These are phyloP conservation scores for Globisporangium paroecandrum DNA, from an alignment of 352 stramenopile species.

Conservation along the genomic window DNA sequence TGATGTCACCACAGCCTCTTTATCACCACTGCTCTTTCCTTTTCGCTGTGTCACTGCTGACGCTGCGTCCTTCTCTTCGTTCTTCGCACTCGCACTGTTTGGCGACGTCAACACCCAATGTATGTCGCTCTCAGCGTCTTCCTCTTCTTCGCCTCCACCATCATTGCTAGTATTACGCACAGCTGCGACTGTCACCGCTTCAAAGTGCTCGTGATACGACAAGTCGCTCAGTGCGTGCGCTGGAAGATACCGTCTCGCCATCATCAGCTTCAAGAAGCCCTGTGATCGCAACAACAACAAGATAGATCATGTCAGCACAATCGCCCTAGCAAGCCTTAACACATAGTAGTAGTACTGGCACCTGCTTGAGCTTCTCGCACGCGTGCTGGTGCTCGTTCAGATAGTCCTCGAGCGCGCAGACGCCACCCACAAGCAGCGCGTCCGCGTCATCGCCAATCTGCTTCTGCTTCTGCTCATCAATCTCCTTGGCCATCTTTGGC, in stretches of 20 bases:
- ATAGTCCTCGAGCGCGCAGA: constrained; percentile 54
- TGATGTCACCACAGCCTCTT: background rate
- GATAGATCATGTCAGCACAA: background rate
- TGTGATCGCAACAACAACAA: constrained; percentile 13
- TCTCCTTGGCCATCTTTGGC: background rate
- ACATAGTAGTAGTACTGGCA: constrained; percentile 6
- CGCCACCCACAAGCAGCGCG: constrained; percentile 30
- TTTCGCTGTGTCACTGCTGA: constrained; percentile 13
- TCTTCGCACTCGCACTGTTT: background rate
- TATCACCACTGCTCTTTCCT: constrained; percentile 15
- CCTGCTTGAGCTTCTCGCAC: constrained; percentile 53
- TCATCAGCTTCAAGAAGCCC: constrained; percentile 72
- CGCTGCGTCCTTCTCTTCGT: background rate
- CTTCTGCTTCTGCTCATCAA: background rate
- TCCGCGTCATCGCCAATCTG: constrained; percentile 23
- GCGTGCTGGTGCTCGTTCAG: constrained; percentile 45
- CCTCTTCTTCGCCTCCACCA: background rate
- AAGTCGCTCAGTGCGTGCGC: constrained; percentile 51
- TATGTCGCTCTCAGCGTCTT: constrained; percentile 1
- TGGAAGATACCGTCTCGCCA: constrained; percentile 45
- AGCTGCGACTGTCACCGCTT: constrained; percentile 29
- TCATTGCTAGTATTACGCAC: constrained; percentile 2
- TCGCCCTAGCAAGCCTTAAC: background rate
- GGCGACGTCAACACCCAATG: constrained; percentile 5
- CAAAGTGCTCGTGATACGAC: constrained; percentile 59